Evolutionary conservation across 352 stramenopile genomes (phyloP).

Genomic region (Globisporangium ultimum): DNA sequence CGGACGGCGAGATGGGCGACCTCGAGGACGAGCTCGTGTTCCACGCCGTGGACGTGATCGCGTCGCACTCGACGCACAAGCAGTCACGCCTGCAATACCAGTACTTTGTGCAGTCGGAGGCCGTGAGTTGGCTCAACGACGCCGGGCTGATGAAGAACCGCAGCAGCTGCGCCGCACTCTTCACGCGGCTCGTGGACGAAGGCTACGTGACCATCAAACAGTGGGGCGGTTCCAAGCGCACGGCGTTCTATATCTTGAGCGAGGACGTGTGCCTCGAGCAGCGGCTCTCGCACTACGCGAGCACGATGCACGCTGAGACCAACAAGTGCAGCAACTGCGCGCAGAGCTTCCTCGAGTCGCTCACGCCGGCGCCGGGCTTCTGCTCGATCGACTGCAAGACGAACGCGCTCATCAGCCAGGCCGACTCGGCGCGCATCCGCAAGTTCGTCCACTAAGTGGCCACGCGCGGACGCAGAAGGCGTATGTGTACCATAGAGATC

Average conservation of each 20-base stretch:
- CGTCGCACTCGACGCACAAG: conserved; percentile 62
- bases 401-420: conserved; percentile 69
- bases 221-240: conserved; percentile 41
- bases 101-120: conserved; percentile 84
- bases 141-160: conserved; percentile 59
- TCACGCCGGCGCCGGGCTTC: conserved; percentile 65
- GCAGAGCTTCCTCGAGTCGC: conserved; percentile 61
- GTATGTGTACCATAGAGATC: conserved; percentile 13
- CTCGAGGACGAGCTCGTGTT: conserved; percentile 61
- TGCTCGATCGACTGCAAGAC: conserved; percentile 89
- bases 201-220: conserved; percentile 71
- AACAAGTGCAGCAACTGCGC: conserved; percentile 81
- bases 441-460: conserved; percentile 40
- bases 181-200: conserved; percentile 63
- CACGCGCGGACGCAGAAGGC: background rate
- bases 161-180: conserved; percentile 44
- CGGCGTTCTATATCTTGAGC: conserved; percentile 68
- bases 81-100: conserved; percentile 75
- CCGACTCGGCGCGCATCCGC: conserved; percentile 61
- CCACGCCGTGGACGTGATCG: conserved; percentile 60
- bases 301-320: conserved; percentile 69
- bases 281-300: conserved; percentile 62
- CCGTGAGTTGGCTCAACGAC: conserved; percentile 81
- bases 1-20: conserved; percentile 53
- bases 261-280: conserved; percentile 55